Percentiles rank a stretch among this genome's conserved stretches.
Evolutionary conservation across 768 basidiomycete species (phyloP).

Genomic region (Cystoderma amianthinum): DNA sequence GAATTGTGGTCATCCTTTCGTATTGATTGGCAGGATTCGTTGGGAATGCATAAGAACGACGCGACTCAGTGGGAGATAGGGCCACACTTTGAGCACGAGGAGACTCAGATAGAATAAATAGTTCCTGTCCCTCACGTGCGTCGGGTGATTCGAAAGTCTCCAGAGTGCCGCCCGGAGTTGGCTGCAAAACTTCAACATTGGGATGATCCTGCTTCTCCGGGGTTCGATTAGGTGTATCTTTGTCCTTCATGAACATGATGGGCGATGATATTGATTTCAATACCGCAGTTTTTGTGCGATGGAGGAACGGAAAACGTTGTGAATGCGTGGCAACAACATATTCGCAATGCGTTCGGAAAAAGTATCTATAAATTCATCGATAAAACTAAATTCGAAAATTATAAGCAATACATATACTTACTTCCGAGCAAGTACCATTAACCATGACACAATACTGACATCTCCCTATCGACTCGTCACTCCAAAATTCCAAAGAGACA

Average conservation of each 20-base stretch:
- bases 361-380: slow-evolving; percentile 21
- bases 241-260: slow-evolving; percentile 4
- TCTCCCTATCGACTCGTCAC: slow-evolving; percentile 25
- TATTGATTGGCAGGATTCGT: too few species aligned
- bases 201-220: not conserved
- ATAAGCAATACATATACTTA: slow-evolving; percentile 12
- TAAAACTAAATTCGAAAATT: not conserved
- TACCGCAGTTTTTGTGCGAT: slow-evolving; percentile 19
- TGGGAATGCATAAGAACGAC: too few species aligned
- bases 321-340: slow-evolving; percentile 22
- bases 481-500: not conserved
- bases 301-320: slow-evolving; percentile 5
- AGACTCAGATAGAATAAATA: too few species aligned
- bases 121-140: too few species aligned
- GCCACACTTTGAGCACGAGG: too few species aligned
- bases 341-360: slow-evolving; percentile 35
- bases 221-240: not conserved
- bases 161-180: not conserved
- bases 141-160: too few species aligned
- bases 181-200: not conserved
- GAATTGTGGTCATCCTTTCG: too few species aligned
- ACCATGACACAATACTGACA: slow-evolving; percentile 49
- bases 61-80: too few species aligned
- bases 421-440: slow-evolving; percentile 63
- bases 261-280: slow-evolving; percentile 27